Evolutionary conservation across 306 rosid genomes (phyloP), one percentile per base, ranked within the genome.

Genomic region (Acacia confusa): DNA sequence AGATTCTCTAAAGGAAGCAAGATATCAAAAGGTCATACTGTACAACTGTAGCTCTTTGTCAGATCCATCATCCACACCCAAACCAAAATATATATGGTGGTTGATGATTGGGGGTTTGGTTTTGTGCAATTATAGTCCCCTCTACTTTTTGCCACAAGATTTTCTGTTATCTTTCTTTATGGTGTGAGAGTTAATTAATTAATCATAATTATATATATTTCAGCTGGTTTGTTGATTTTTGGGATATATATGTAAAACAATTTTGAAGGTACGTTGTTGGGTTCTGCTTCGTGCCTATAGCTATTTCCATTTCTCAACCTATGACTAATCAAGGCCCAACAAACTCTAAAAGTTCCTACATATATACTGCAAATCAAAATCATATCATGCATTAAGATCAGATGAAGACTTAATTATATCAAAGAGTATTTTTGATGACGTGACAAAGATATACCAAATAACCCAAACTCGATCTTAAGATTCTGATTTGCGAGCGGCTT

Each of bases 401-500:
- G 28, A 53, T 78, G 28, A 47, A 71, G 58, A 74, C 55, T 66
- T 52, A 71, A 82, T 45, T 60, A 70, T n/a, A 57, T 83, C 71
- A 65, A 64, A 69, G 70, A 76, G 75, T 80, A 69, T 91, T 87
- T 88, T 74, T 81, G 80, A 70, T 85, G 90, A 85, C 84, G 55
- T 82, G 91, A 89, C 88, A 86, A 85, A 86, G 90, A 89, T 89
- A 89, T 91, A 84, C 81, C 79, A 77, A 79, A 80, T 81, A 86
- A 82, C 71, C 79, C 77, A 78, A 87, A 83, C 47, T 45, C 40
- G 77, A 66, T 52, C 10, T 90, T 88, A 86, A 74, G 94, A 92
- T 92, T 92, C 89, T 85, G 97, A 92, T 91, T 88, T 92, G 79
- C 83, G 58, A 81, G 84, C 63, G 71, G 81, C 74, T 43, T 52